These are phyloP conservation scores for Perkinsus chesapeaki DNA, from an alignment of 169 alveolate species.

Conservation along the genomic window DNA sequence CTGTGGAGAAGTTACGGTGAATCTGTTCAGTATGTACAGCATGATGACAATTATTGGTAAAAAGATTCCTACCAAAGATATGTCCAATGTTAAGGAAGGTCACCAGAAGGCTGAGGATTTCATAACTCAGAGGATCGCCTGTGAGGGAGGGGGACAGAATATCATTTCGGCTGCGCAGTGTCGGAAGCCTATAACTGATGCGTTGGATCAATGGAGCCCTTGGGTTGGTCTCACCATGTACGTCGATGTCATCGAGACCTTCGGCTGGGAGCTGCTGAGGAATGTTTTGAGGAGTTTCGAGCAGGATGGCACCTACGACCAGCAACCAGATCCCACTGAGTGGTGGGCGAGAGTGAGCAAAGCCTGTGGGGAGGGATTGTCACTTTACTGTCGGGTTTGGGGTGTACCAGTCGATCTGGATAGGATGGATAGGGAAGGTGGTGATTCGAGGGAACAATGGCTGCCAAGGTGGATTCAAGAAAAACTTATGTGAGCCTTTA, in stretches of 20 bases:
- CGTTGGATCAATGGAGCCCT: background rate
- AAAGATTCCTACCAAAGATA: background rate
- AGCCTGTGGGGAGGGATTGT: background rate
- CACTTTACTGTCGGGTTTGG: background rate
- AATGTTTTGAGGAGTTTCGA: background rate
- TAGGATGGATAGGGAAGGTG: background rate
- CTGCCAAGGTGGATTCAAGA: background rate
- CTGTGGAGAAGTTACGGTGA: background rate
- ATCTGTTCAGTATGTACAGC: background rate
- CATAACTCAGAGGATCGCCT: background rate
- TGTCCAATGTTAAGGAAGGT: background rate
- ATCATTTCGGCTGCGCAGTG: background rate
- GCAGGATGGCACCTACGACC: background rate
- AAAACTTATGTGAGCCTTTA: background rate
- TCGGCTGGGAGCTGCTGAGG: background rate
- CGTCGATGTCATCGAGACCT: background rate
- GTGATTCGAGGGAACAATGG: background rate
- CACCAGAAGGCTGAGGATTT: background rate
- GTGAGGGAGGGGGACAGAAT: background rate
- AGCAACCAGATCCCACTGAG: background rate
- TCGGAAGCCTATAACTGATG: background rate
- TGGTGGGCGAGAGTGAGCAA: background rate
- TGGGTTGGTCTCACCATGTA: background rate
- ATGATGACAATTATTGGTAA: background rate
- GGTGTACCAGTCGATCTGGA: background rate